Evolutionary conservation across 805 yeast genomes (phyloP).

Genomic region (Phaffomyces antillensis): DNA sequence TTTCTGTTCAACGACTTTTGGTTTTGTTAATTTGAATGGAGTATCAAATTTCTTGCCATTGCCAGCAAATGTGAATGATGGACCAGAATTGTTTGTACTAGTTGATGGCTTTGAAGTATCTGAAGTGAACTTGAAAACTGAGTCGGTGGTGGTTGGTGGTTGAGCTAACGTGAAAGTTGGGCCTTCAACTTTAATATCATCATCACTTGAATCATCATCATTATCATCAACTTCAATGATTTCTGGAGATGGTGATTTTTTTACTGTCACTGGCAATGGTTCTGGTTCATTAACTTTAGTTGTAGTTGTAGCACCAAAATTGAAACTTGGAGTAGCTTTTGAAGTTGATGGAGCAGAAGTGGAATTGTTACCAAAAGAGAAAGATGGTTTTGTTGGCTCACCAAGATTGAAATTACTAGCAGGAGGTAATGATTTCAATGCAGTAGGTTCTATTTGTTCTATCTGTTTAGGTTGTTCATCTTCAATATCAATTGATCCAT

Average conservation of each 20-base stretch:
- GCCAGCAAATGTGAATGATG: conserved; percentile 33
- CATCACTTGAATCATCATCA: conserved; percentile 36
- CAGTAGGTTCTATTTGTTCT: not conserved
- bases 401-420: conserved; percentile 15
- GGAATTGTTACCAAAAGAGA: conserved; percentile 3
- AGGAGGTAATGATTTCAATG: conserved; percentile 15
- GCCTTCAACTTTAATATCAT: conserved; percentile 64
- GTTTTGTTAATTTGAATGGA: conserved; percentile 26
- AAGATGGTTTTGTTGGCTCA: conserved; percentile 6
- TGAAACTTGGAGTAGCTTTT: conserved; percentile 1
- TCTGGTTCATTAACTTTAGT: not conserved
- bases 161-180: conserved; percentile 50
- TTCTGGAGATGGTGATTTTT: conserved; percentile 7
- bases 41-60: conserved; percentile 23
- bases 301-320: not conserved
- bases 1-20: conserved; percentile 6
- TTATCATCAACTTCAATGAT: conserved; percentile 10
- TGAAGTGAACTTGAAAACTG: conserved; percentile 41
- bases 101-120: conserved; percentile 12
- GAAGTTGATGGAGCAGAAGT: not conserved
- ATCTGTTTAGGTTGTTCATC: conserved; percentile 6
- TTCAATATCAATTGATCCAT: not conserved
- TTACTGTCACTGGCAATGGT: not conserved
- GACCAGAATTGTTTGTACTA: conserved; percentile 28
- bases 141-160: conserved; percentile 41